Conservation (phyloP, 148 eudicot genomes). For the Polygonum maritimum region DNA sequence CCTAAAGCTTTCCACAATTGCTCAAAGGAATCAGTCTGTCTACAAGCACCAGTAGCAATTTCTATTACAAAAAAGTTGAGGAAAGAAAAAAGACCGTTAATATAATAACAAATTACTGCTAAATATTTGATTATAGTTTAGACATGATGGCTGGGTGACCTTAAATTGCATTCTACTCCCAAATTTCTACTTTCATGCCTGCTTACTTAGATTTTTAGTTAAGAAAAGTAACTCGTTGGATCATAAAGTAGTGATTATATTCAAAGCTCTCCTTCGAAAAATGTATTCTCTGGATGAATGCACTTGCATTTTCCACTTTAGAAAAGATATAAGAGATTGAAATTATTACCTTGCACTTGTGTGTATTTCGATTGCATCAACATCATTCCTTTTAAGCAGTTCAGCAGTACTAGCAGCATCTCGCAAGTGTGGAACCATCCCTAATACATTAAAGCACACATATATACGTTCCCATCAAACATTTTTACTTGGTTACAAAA, state of each 20-base stretch:
- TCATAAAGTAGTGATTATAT: neutral
- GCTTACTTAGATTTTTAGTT: neutral
- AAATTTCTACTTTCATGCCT: neutral
- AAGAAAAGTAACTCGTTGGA: neutral
- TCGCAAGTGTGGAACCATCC: constrained; percentile 56
- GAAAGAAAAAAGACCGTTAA: too few species aligned
- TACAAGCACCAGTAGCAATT: constrained; percentile 12
- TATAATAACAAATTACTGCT: neutral
- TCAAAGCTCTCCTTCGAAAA: neutral
- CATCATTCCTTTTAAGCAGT: constrained; percentile 57
- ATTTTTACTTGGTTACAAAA: neutral
- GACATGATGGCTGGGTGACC: neutral
- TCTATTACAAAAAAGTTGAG: neutral
- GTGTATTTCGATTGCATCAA: constrained; percentile 91
- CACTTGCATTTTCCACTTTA: neutral
- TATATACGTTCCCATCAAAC: neutral
- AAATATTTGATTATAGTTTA: neutral
- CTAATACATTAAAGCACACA: constrained; percentile 22
- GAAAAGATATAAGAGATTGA: neutral
- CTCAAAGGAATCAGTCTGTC: constrained; percentile 47
- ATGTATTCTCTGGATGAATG: neutral
- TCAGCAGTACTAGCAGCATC: constrained; percentile 60
- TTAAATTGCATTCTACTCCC: neutral
- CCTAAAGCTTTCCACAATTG: constrained; percentile 66
- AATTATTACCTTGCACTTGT: constrained; percentile 69